Evolutionary conservation across 495 filamentous ascomycete species (phyloP).

Genomic region (Gamarada debralockiae): DNA sequence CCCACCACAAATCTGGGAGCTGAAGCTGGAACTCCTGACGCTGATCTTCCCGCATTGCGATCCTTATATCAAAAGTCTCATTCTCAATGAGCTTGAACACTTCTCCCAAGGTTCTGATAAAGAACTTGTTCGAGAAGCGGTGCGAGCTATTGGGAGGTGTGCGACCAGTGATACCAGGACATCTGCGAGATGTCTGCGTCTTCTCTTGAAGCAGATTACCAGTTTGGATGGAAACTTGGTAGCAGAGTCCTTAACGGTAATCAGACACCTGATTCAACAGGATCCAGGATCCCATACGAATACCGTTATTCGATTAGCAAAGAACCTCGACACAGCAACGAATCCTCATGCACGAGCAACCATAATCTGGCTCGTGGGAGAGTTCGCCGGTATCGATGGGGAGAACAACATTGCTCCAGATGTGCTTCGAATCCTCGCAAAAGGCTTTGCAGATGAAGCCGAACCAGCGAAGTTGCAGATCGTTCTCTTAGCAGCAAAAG

Average conservation of each 20-base stretch:
- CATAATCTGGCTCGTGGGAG: conserved; percentile 96
- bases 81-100: conserved; percentile 89
- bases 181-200: conserved; percentile 69
- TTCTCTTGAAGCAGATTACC: conserved; percentile 80
- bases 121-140: conserved; percentile 77
- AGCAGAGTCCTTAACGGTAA: conserved; percentile 86
- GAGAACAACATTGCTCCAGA: conserved; percentile 89
- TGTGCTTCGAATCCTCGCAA: conserved; percentile 83
- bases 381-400: conserved; percentile 76
- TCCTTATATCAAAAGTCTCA: conserved; percentile 70
- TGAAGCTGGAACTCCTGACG: conserved; percentile 88
- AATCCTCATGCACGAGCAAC: conserved; percentile 84
- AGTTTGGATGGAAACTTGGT: conserved; percentile 81
- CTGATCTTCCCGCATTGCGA: conserved; percentile 83
- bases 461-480: conserved; percentile 89
- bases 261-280: conserved; percentile 93
- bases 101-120: conserved; percentile 77
- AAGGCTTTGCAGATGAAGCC: conserved; percentile 76
- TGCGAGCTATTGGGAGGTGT: conserved; percentile 88
- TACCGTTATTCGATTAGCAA: conserved; percentile 88
- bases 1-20: conserved; percentile 75
- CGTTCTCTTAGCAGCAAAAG: conserved; percentile 86
- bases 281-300: conserved; percentile 67
- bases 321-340: conserved; percentile 79
- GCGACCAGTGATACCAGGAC: conserved; percentile 71